Conservation (phyloP, 805 yeast species). For the Metschnikowia similis region DNA sequence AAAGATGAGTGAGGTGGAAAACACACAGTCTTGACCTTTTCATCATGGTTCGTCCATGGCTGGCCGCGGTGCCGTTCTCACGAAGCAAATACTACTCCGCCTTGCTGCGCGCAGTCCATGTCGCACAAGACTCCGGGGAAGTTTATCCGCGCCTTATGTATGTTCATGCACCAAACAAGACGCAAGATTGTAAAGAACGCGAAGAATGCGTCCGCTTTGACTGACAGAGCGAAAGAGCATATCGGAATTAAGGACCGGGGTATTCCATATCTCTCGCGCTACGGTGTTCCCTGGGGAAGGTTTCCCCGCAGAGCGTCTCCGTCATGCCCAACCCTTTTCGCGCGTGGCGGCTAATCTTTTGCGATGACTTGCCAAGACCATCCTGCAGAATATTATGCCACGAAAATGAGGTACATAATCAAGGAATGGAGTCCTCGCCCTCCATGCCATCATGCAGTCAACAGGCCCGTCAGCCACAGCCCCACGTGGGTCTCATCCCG, state of each 20-base stretch:
- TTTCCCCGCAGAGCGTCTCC: too few species aligned
- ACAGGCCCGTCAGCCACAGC: background rate
- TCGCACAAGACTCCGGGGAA: background rate
- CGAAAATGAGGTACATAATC: background rate
- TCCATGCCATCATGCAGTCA: background rate
- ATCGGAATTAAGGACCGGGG: background rate
- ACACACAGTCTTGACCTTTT: too few species aligned
- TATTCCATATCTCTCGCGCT: background rate
- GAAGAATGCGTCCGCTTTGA: background rate
- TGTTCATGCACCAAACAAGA: background rate
- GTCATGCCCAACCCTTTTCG: too few species aligned
- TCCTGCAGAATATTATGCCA: slow-evolving; percentile 1
- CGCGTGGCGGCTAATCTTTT: too few species aligned
- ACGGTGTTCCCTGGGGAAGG: too few species aligned
- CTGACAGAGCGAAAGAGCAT: background rate
- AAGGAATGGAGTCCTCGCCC: background rate
- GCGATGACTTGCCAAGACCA: background rate
- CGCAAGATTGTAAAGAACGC: background rate
- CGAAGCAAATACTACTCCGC: too few species aligned
- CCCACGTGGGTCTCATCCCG: background rate
- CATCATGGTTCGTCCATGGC: too few species aligned
- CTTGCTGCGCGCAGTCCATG: too few species aligned
- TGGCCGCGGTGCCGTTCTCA: too few species aligned
- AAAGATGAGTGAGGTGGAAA: too few species aligned
- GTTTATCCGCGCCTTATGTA: background rate